phyloP scores from a whole-genome alignment of 306 rosid genomes.

The Pueraria montana region DNA sequence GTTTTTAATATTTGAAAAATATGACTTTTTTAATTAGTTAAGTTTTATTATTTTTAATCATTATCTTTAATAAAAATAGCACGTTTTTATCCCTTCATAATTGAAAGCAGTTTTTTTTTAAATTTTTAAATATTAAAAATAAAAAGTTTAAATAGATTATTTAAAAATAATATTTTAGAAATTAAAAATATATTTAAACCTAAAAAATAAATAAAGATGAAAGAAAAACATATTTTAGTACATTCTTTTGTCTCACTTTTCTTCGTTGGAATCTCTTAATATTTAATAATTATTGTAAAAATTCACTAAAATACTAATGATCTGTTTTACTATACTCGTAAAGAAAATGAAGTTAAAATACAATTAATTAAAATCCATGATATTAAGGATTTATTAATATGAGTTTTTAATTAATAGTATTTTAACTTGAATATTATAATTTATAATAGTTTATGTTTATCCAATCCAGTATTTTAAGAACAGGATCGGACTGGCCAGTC shows the following conservation, averaged over 20 bases:
- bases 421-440: too few species aligned
- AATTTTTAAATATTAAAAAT: not conserved
- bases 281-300: not conserved
- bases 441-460: too few species aligned
- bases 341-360: not conserved
- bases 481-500: too few species aligned
- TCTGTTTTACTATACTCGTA: not conserved
- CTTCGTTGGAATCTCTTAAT: not conserved
- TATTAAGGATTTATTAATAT: not conserved
- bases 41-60: too few species aligned
- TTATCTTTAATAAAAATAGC: not conserved
- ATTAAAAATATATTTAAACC: not conserved
- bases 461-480: too few species aligned
- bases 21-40: too few species aligned
- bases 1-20: not conserved
- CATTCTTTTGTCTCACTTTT: not conserved
- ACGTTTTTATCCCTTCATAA: not conserved
- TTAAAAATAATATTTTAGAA: not conserved
- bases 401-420: too few species aligned
- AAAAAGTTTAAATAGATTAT: not conserved
- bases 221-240: not conserved
- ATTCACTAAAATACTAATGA: not conserved
- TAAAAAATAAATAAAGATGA: not conserved
- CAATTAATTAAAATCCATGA: too few species aligned
- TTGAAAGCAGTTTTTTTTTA: not conserved